These are phyloP conservation scores for Helotiales sp. DNA, from an alignment of 2,329 filamentous ascomycete genomes.

Conservation along the genomic window DNA sequence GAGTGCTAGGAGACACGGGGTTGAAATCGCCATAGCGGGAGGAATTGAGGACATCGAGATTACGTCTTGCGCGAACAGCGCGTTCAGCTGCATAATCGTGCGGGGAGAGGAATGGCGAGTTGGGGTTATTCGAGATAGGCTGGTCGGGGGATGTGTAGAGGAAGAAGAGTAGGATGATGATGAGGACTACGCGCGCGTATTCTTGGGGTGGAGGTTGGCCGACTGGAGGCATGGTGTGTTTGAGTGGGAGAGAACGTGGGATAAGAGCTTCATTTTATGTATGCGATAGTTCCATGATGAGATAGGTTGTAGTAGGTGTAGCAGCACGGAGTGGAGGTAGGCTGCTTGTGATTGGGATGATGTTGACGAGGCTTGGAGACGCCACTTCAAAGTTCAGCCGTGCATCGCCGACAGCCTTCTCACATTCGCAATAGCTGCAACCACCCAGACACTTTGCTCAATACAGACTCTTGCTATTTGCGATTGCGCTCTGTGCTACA, in stretches of 20 bases:
- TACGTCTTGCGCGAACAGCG: slow-evolving; percentile 51
- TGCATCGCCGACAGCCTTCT: background rate
- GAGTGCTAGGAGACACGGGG: slow-evolving; percentile 39
- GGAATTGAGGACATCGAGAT: slow-evolving; percentile 54
- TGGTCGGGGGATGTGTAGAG: slow-evolving; percentile 31
- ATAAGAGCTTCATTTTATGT: background rate
- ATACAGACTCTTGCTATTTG: background rate
- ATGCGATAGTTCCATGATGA: background rate
- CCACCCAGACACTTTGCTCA: background rate
- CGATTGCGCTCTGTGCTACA: background rate
- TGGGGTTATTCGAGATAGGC: too few relatives aligned
- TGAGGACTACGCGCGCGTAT: slow-evolving; percentile 30
- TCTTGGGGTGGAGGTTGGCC: slow-evolving; percentile 29
- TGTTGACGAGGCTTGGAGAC: background rate
- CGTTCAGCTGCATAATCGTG: slow-evolving; percentile 46
- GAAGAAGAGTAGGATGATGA: slow-evolving; percentile 35
- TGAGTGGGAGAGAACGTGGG: background rate
- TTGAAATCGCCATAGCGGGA: slow-evolving; percentile 62
- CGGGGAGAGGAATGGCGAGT: slow-evolving; percentile 42
- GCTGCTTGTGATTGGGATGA: background rate
- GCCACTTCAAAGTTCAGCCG: background rate
- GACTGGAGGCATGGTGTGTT: slow-evolving; percentile 27
- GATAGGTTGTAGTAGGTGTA: background rate
- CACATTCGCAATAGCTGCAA: background rate
- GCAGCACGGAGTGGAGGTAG: too few relatives aligned